Conservation (phyloP, 495 filamentous ascomycete species). For the Podospora anserina region DNA sequence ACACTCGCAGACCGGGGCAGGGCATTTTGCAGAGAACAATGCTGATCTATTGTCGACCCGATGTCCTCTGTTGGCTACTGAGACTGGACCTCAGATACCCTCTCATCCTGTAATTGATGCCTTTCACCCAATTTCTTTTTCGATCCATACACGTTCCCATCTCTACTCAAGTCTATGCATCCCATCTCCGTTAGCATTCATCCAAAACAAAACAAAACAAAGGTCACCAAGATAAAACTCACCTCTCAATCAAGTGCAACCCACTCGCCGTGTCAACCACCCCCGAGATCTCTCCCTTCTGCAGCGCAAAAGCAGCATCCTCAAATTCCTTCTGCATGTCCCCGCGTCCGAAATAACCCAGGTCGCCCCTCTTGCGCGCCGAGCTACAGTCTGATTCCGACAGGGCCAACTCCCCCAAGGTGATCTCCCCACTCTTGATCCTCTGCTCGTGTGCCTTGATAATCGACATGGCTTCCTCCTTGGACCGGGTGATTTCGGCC, state of each 20-base stretch:
- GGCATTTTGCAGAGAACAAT: background rate
- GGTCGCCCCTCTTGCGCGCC: constrained; percentile 86
- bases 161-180: constrained; percentile 16
- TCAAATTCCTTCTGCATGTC: constrained; percentile 99
- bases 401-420: constrained; percentile 75
- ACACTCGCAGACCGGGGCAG: background rate
- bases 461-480: constrained; percentile 78
- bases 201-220: background rate
- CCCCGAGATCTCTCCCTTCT: constrained; percentile 77
- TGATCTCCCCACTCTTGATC: constrained; percentile 64
- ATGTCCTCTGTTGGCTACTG: background rate
- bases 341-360: constrained; percentile 88
- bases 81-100: background rate
- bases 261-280: constrained; percentile 92
- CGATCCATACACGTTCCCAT: background rate
- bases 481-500: constrained; percentile 78
- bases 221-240: constrained; percentile 27
- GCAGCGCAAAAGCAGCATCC: constrained; percentile 83
- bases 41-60: background rate
- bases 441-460: constrained; percentile 67
- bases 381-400: constrained; percentile 94
- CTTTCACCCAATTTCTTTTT: background rate
- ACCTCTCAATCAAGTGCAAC: constrained; percentile 94
- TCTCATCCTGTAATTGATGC: background rate
- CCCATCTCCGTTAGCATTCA: background rate